Evolutionary conservation across 2,329 filamentous ascomycete genomes (phyloP).

Genomic region (Exophiala oligosperma): DNA sequence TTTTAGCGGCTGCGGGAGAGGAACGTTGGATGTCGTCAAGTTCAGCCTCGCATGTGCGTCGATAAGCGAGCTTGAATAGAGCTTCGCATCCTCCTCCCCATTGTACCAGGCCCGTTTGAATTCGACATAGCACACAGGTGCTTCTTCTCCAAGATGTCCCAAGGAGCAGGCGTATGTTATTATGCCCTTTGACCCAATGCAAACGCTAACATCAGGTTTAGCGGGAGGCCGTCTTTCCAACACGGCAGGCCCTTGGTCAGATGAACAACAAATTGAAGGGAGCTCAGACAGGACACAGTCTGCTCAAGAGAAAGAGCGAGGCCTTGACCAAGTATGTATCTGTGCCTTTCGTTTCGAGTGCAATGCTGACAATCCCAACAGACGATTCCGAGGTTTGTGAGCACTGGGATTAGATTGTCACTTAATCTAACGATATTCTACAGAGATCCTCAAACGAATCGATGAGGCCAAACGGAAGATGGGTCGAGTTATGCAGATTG

Average conservation of each 20-base stretch:
- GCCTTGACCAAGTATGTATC: conserved; percentile 84
- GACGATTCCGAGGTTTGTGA: conserved; percentile 79
- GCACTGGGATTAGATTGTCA: conserved; percentile 1
- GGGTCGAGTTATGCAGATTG: conserved; percentile 98
- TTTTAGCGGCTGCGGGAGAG: conserved; percentile 14
- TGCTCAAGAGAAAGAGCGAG: conserved; percentile 97
- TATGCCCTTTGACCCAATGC: conserved; percentile 17
- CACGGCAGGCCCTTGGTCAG: conserved; percentile 89
- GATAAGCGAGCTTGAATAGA: conserved; percentile 2
- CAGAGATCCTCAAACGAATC: conserved; percentile 94
- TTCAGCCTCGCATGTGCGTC: conserved; percentile 12
- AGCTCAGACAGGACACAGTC: conserved; percentile 84
- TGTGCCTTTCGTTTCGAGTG: conserved; percentile 23
- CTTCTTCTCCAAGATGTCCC: conserved; percentile 22
- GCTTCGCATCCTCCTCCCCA: conserved; percentile 7
- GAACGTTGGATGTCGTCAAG: conserved; percentile 5
- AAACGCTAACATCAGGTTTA: conserved; percentile 50
- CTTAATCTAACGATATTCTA: conserved; percentile 29
- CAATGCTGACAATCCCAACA: conserved; percentile 38
- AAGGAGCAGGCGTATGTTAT: conserved; percentile 18
- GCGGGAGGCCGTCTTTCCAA: conserved; percentile 94
- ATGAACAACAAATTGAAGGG: conserved; percentile 99
- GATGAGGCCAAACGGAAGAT: conserved; percentile 99
- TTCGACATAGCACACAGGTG: conserved; percentile 17
- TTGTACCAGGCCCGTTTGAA: conserved; percentile 32